These are phyloP conservation scores for Yamadazyma scolyti DNA, from an alignment of 805 yeast species.

Conservation along the genomic window DNA sequence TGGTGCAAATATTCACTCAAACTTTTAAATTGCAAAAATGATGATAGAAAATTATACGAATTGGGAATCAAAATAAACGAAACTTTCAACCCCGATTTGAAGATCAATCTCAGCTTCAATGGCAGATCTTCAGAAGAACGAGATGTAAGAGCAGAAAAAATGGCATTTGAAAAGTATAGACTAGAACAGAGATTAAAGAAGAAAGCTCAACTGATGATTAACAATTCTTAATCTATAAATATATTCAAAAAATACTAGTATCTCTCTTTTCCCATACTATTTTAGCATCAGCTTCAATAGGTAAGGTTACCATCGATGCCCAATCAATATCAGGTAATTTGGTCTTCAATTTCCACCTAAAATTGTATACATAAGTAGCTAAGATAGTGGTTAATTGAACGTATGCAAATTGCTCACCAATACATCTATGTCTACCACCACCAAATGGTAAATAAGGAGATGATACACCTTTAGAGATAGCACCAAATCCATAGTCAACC, in stretches of 20 bases:
- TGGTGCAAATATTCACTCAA: constrained; percentile 32
- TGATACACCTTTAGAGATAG: constrained; percentile 90
- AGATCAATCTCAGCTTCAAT: constrained; percentile 20
- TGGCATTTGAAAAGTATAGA: constrained; percentile 43
- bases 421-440: constrained; percentile 99
- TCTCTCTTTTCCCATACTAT: constrained; percentile 70
- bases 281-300: constrained; percentile 64
- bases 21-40: constrained; percentile 27
- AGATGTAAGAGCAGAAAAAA: constrained; percentile 27
- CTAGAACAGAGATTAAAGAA: constrained; percentile 47
- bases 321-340: constrained; percentile 68
- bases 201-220: constrained; percentile 37
- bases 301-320: constrained; percentile 91
- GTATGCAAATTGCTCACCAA: constrained; percentile 97
- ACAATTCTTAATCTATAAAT: too few species aligned
- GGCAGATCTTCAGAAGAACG: constrained; percentile 20
- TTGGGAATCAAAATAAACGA: constrained; percentile 40
- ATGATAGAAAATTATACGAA: constrained; percentile 36
- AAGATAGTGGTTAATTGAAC: constrained; percentile 86
- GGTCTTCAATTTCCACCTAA: constrained; percentile 65
- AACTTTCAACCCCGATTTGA: constrained; percentile 35
- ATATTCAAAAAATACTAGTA: constrained; percentile 22
- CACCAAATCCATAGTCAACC: constrained; percentile 96
- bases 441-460: constrained; percentile 98
- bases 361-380: constrained; percentile 66